Evolutionary conservation across 2,329 filamentous ascomycete genomes (phyloP), one percentile per base, ranked within the genome.

Genomic region (Exophiala lecanii-corni): DNA sequence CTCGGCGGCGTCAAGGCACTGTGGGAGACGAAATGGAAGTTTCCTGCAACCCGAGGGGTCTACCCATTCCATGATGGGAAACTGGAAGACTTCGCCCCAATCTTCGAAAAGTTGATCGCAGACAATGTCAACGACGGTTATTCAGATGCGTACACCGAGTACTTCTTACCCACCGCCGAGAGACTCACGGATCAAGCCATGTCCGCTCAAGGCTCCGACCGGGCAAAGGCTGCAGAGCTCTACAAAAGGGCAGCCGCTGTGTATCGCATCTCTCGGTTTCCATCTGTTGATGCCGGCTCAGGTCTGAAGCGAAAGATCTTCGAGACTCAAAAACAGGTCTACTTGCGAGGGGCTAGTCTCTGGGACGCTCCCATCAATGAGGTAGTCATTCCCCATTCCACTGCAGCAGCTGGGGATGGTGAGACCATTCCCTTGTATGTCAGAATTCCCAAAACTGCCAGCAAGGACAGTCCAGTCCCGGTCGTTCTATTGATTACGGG

Each of bases 11-110:
- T 84, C 50, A 69, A 74, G 56, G 74, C 73, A 7, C 66, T 84
- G 13, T 88, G 84, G 84, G 80, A 86, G 64, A 84, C 79, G 4
- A 86, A 85, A 62, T 89, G 84, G 84, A 81, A 80, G 62, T 69
- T 76, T 55, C 80, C 80, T 68, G 79, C 75, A 61, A 61, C 63
- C 25, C 78, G 78, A 62, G 72, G 78, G 42, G 70, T 87, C 9
- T 84, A 86, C 55, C 81, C 82, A 1, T 89, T 89, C 70, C 84
- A 88, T 68, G 84, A 88, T 62, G 78, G 80, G 36, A 67, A 72
- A 3, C 74, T 75, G 45, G 71, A 78, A 44, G 84, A 89, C 62
- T 87, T 89, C 57, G 73, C 76, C 54, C 81, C 81, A 15, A 73
- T 88, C 23, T 84, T 86, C 43, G 59, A 73, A 12, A 67, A 75